Base-by-base conservation (phyloP, 495 filamentous ascomycete species). In the Xylaria cubensis region DNA sequence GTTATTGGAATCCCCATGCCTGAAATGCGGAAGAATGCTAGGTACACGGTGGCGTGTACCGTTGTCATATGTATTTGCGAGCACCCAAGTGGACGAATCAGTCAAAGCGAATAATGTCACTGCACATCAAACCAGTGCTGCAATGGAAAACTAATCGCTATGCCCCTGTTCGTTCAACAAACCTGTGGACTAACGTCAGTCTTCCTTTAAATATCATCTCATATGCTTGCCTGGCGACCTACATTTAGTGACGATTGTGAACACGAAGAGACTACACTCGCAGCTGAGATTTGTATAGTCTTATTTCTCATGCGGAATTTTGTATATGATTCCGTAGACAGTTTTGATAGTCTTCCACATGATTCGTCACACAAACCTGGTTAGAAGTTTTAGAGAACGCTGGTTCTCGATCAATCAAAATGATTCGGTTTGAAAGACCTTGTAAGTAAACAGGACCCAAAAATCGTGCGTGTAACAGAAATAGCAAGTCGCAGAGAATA, bases 11-110 rank as follows among this genome's bases (percentile, higher is more conserved):
- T 53, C 46, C 64, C 64, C 48, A 67, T 36, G 65, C n/a, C 36
- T 48, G 32, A 42, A 67, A 19, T 26, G 50, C n/a, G 48, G 39
- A 59, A 69, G 67, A 55, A 55, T 61, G 41, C 51, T 59, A 48
- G 24, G 39, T 44, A 64, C n/a, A 64, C 58, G 36, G 39, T 29
- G 61, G 61, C 10, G 58, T 61, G 58, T 39, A 21, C 19, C 34
- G 15, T 21, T 19, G 19, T 36, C 13, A 19, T 29, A 29, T n/a
- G n/a, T 29, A 15, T 19, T 34, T 34, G 55, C 21, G 53, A 56
- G 13, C 7, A 26, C 53, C 10, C 3, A 56, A 56, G 2, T 32
- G 26, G 53, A 56, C 6, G 53, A 56, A 56, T 10, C 26, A 12
- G 32, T 5, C 24, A 32, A 5, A n/a, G 24, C 29, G 29, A 59